Evolutionary conservation across 306 rosid genomes (phyloP).

Genomic region (Castanea mollissima): DNA sequence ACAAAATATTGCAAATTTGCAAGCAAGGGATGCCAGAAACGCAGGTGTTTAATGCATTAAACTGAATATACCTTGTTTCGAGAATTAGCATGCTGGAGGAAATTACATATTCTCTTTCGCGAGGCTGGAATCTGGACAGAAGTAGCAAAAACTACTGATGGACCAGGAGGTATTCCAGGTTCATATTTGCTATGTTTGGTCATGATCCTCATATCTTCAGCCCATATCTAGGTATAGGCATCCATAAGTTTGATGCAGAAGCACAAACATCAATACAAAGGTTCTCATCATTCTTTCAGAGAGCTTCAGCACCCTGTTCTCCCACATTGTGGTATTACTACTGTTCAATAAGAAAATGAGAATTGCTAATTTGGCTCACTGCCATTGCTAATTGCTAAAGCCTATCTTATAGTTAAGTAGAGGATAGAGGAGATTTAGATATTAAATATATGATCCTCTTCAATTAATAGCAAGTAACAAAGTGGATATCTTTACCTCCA

Average conservation of each 20-base stretch:
- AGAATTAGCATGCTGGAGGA: constrained; percentile 38
- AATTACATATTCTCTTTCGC: constrained; percentile 36
- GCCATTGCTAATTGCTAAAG: too few relatives aligned
- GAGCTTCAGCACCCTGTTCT: constrained; percentile 38
- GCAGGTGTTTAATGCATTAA: background rate
- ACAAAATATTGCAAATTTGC: background rate
- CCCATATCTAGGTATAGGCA: background rate
- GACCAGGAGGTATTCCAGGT: constrained; percentile 20
- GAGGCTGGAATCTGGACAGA: constrained; percentile 33
- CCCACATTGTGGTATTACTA: constrained; percentile 26
- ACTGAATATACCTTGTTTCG: constrained; percentile 37
- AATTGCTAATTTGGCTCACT: background rate
- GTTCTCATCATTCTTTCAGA: constrained; percentile 53
- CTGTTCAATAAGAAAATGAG: constrained; percentile 3
- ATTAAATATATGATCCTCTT: background rate
- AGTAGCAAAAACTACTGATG: constrained; percentile 32
- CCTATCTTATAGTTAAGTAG: too few relatives aligned
- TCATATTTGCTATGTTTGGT: background rate
- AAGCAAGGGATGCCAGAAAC: background rate
- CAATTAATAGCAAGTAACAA: background rate
- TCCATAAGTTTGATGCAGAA: constrained; percentile 37
- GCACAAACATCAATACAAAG: constrained; percentile 29
- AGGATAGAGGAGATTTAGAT: too few relatives aligned
- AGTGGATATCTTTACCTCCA: constrained; percentile 21
- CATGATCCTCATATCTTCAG: constrained; percentile 27